Conservation (phyloP, 2,329 filamentous ascomycete species). For the Calonectria pseudoturangicola region DNA sequence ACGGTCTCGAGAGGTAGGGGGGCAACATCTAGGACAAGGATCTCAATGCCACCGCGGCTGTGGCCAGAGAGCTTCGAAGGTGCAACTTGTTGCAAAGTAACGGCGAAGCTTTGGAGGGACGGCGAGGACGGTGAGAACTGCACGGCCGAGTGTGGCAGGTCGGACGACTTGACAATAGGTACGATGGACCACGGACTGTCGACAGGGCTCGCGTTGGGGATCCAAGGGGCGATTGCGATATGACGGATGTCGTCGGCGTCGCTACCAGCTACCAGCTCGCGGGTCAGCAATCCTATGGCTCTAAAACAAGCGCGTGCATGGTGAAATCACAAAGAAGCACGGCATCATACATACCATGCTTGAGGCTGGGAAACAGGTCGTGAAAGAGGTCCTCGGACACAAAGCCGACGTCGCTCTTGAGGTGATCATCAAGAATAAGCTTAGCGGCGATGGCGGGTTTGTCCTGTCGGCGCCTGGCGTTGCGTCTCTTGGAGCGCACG, state of each 20-base stretch:
- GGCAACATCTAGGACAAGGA: conserved; percentile 86
- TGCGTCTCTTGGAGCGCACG: conserved; percentile 61
- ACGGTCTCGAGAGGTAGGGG: conserved; percentile 89
- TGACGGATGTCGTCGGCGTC: conserved; percentile 71
- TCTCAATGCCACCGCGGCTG: conserved; percentile 86
- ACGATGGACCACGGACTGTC: conserved; percentile 89
- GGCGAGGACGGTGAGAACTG: conserved; percentile 84
- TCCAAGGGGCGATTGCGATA: conserved; percentile 85
- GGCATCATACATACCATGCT: conserved; percentile 65
- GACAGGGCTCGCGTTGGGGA: conserved; percentile 74
- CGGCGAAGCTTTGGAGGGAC: conserved; percentile 86
- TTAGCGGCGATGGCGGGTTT: conserved; percentile 86
- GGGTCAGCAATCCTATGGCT: conserved; percentile 22
- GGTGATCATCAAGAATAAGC: conserved; percentile 88
- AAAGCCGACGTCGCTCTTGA: conserved; percentile 89
- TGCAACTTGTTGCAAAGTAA: conserved; percentile 81
- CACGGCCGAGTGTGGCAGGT: conserved; percentile 84
- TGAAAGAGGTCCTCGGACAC: conserved; percentile 90
- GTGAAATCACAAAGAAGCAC: conserved; percentile 42
- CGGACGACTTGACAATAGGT: conserved; percentile 79
- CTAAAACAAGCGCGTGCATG: background rate
- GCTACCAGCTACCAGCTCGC: conserved; percentile 48
- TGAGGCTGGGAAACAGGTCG: conserved; percentile 83
- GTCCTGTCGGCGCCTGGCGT: conserved; percentile 76
- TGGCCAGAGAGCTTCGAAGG: conserved; percentile 84